phyloP scores from a whole-genome alignment of 371 early-diverging fungal genomes.

The Lichtheimia hyalospora region DNA sequence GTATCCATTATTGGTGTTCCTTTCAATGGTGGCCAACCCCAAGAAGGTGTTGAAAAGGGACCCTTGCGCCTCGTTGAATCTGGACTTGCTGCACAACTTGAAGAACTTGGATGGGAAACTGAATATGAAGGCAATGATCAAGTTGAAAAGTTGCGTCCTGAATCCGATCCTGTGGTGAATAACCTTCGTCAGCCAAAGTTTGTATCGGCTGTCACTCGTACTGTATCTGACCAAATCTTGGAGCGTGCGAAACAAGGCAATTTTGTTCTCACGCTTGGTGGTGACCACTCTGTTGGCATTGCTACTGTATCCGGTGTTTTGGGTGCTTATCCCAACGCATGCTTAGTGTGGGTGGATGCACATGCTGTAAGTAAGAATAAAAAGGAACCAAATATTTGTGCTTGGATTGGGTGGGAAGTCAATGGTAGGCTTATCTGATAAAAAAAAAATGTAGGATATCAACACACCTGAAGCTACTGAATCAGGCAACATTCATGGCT shows the following conservation, averaged over 20 bases:
- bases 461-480: constrained; percentile 89
- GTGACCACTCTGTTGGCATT: constrained; percentile 91
- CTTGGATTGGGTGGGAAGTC: not conserved
- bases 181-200: constrained; percentile 80
- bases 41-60: constrained; percentile 86
- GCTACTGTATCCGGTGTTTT: constrained; percentile 88
- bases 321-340: constrained; percentile 78
- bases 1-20: constrained; percentile 78
- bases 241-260: constrained; percentile 63
- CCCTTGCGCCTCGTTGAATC: constrained; percentile 78
- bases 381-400: not conserved
- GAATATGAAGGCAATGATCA: constrained; percentile 68
- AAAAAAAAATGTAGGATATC: constrained; percentile 68
- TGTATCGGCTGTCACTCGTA: constrained; percentile 73
- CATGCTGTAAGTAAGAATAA: constrained; percentile 77
- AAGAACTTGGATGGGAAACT: constrained; percentile 77
- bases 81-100: constrained; percentile 78
- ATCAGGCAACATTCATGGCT: constrained; percentile 96
- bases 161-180: constrained; percentile 64
- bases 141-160: constrained; percentile 53
- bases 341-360: constrained; percentile 97
- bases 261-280: constrained; percentile 87
- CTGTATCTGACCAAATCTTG: constrained; percentile 67
- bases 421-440: not conserved
- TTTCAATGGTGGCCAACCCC: constrained; percentile 79